phyloP scores from a whole-genome alignment of 2,329 filamentous ascomycete species.

The Akanthomyces uredinophilus region DNA sequence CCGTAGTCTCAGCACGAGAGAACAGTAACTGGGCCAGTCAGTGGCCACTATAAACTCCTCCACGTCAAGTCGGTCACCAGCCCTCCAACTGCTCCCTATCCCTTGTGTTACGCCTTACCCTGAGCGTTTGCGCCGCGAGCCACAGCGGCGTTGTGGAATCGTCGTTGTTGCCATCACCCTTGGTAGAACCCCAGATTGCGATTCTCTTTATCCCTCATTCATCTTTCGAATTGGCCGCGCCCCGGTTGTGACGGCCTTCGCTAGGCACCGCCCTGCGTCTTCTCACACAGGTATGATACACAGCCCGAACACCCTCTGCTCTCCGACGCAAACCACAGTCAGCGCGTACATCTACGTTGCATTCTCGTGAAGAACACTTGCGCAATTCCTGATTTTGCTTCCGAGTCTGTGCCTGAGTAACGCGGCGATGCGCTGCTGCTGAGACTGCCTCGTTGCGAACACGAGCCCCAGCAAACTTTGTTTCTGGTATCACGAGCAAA shows the following conservation, averaged over 20 bases:
- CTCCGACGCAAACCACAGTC: neutral
- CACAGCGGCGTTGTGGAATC: neutral
- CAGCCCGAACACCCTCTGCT: neutral
- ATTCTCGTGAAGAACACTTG: neutral
- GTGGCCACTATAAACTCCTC: neutral
- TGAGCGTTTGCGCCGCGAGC: conserved; percentile 4
- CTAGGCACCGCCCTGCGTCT: neutral
- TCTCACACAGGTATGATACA: conserved; percentile 6
- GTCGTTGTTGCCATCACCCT: neutral
- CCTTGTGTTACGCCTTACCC: conserved; percentile 6
- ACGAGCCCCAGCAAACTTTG: conserved; percentile 1
- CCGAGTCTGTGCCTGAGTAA: neutral
- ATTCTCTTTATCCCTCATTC: neutral
- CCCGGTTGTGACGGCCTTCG: neutral
- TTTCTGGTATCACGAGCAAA: neutral
- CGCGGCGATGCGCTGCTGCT: neutral
- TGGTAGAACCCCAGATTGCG: neutral
- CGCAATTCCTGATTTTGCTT: neutral
- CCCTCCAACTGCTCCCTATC: conserved; percentile 7
- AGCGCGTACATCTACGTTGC: neutral
- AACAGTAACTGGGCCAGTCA: neutral
- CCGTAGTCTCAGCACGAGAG: neutral
- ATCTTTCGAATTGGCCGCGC: neutral
- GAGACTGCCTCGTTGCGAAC: neutral
- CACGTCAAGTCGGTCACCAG: neutral